A percentile compares a stretch with the other conserved stretches of the same genome.
Conservation (phyloP, 768 basidiomycete species). For the Lactarius akahatsu region DNA sequence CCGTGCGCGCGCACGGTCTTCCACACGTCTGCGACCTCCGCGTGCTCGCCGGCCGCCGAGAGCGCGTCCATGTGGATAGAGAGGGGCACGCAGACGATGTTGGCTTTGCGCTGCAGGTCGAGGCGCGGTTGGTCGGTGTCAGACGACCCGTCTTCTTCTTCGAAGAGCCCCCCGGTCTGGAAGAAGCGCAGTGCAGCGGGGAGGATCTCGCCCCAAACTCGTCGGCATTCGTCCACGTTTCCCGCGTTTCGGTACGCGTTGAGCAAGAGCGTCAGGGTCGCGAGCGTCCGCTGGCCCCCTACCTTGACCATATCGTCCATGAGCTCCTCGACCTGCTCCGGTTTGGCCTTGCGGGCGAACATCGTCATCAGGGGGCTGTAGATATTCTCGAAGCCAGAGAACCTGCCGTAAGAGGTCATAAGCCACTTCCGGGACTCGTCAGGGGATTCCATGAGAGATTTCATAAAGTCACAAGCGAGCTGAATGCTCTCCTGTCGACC, state of each 20-base stretch:
- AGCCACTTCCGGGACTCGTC: slow-evolving; percentile 42
- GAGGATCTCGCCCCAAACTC: slow-evolving; percentile 70
- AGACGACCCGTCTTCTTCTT: slow-evolving; percentile 30
- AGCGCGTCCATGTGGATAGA: slow-evolving; percentile 80
- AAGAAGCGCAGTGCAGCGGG: slow-evolving; percentile 51
- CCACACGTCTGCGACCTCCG: slow-evolving; percentile 67
- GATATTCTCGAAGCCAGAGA: slow-evolving; percentile 51
- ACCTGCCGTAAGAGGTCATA: slow-evolving; percentile 39
- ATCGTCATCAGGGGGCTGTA: slow-evolving; percentile 60
- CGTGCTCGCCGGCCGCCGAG: slow-evolving; percentile 60
- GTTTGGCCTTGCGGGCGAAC: slow-evolving; percentile 45
- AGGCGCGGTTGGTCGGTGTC: slow-evolving; percentile 28
- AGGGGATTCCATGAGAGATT: slow-evolving; percentile 44
- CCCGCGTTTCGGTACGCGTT: slow-evolving; percentile 65
- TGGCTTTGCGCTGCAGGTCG: slow-evolving; percentile 40
- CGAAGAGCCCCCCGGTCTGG: slow-evolving; percentile 37
- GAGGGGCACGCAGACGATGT: slow-evolving; percentile 70
- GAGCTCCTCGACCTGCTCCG: slow-evolving; percentile 56
- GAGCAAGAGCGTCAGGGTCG: slow-evolving; percentile 62
- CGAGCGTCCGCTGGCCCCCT: slow-evolving; percentile 59
- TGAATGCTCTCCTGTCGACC: slow-evolving; percentile 49
- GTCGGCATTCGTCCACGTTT: slow-evolving; percentile 53
- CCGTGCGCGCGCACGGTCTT: slow-evolving; percentile 55
- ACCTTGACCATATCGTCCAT: slow-evolving; percentile 52
- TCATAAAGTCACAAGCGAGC: slow-evolving; percentile 67